phyloP scores from a whole-genome alignment of 257 asterid species.

The Fraxinus anomala region DNA sequence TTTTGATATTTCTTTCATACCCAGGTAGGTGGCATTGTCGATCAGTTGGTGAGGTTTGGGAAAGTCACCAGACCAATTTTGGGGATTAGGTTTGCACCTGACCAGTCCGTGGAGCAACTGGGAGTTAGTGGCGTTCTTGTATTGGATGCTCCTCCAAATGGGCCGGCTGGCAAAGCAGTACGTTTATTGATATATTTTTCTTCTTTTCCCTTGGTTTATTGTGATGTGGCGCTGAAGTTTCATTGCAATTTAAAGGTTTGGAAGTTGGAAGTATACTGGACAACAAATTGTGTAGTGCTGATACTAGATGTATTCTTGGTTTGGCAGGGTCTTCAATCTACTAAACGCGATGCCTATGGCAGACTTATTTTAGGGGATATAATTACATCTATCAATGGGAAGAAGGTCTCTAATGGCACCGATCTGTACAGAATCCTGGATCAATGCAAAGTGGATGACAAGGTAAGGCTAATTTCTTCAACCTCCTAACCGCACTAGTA shows the following conservation, averaged over 20 bases:
- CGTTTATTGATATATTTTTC: slow-evolving; percentile 27
- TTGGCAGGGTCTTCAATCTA: slow-evolving; percentile 81
- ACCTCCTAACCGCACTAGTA: neutral
- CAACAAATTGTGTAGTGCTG: neutral
- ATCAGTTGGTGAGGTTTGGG: slow-evolving; percentile 89
- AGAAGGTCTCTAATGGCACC: slow-evolving; percentile 79
- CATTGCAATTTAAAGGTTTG: slow-evolving; percentile 5
- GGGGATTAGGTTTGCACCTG: slow-evolving; percentile 97
- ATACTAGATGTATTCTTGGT: slow-evolving; percentile 21
- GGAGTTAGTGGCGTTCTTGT: slow-evolving; percentile 98
- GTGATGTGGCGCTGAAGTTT: slow-evolving; percentile 13
- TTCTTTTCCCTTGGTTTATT: slow-evolving; percentile 3
- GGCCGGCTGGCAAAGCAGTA: slow-evolving; percentile 99
- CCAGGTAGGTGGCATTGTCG: slow-evolving; percentile 95
- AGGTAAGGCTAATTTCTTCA: slow-evolving; percentile 43
- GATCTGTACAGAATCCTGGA: slow-evolving; percentile 96
- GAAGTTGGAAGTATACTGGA: neutral
- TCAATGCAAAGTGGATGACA: slow-evolving; percentile 92
- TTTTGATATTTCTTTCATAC: slow-evolving; percentile 9
- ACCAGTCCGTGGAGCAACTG: slow-evolving; percentile 94
- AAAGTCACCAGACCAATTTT: slow-evolving; percentile 93
- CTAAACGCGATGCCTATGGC: slow-evolving; percentile 92
- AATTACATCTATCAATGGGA: slow-evolving; percentile 90
- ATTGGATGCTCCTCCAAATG: slow-evolving; percentile 89
- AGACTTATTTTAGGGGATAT: slow-evolving; percentile 88